Conservation (phyloP, 495 filamentous ascomycete genomes). For the Trypethelium eluteriae region DNA sequence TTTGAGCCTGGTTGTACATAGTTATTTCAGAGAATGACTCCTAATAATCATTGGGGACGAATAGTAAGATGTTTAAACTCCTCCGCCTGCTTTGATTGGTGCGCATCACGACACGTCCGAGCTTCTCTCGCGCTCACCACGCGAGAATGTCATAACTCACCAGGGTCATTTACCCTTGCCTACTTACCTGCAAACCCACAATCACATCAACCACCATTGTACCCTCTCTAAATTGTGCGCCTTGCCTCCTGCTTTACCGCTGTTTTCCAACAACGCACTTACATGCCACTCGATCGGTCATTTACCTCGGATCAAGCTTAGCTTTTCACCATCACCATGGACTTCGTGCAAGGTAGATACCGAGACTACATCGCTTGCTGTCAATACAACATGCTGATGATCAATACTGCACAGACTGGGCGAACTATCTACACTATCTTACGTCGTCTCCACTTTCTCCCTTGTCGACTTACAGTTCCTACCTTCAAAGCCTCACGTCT, state of each 20-base stretch:
- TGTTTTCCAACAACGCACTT: too few relatives aligned
- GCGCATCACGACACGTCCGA: neutral
- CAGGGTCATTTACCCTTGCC: neutral
- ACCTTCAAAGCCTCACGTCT: conserved; percentile 13
- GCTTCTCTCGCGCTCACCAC: neutral
- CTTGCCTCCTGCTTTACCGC: neutral
- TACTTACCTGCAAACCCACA: neutral
- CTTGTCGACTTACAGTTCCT: conserved; percentile 4
- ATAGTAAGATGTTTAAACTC: neutral
- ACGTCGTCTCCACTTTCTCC: conserved; percentile 9
- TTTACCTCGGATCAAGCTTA: neutral
- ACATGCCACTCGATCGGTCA: neutral
- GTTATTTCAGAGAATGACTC: neutral
- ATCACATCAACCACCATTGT: neutral
- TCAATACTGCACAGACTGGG: conserved; percentile 22
- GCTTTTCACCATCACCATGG: conserved; percentile 8
- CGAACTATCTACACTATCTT: conserved; percentile 16
- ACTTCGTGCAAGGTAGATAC: conserved; percentile 13
- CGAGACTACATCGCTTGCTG: neutral
- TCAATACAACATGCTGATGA: neutral
- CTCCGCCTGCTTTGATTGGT: neutral
- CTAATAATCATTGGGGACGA: neutral
- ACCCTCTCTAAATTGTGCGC: neutral
- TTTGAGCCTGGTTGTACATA: neutral
- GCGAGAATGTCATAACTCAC: neutral